Percentiles rank a stretch among this genome's conserved stretches.
These are phyloP conservation scores for Eimeria praecox DNA, from an alignment of 169 alveolate species.

Conservation along the genomic window DNA sequence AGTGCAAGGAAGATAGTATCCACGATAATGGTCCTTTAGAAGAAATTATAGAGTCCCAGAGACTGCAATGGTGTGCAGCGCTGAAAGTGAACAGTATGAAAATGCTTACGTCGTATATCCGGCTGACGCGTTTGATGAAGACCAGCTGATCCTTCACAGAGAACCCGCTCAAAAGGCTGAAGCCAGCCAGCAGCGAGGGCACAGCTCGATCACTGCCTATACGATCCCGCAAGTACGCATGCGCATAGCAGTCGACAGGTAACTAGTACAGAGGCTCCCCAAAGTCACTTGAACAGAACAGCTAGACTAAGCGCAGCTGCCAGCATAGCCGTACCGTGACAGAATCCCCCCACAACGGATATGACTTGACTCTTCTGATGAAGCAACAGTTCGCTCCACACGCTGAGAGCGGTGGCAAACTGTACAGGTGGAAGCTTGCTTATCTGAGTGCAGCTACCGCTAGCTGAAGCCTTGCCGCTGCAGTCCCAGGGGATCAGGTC, in stretches of 20 bases:
- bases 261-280: not conserved
- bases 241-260: not conserved
- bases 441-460: conserved; percentile 52
- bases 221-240: not conserved
- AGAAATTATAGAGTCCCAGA: not conserved
- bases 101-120: conserved; percentile 46
- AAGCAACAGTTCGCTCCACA: conserved; percentile 71
- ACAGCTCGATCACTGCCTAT: conserved; percentile 30
- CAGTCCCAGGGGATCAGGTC: conserved; percentile 48
- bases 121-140: not conserved
- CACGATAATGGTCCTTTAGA: not conserved
- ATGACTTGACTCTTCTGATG: conserved; percentile 65
- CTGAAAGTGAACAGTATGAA: not conserved
- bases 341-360: not conserved
- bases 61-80: not conserved
- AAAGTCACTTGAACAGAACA: not conserved
- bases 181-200: conserved; percentile 36
- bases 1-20: not conserved
- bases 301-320: not conserved
- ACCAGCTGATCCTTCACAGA: conserved; percentile 24
- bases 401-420: conserved; percentile 51
- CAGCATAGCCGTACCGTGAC: not conserved
- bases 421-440: conserved; percentile 59
- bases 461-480: conserved; percentile 45
- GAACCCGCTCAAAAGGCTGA: conserved; percentile 18